Percentiles rank a stretch among this genome's conserved stretches.
These are phyloP conservation scores for Candida railenensis DNA, from an alignment of 805 yeast species.

Conservation along the genomic window DNA sequence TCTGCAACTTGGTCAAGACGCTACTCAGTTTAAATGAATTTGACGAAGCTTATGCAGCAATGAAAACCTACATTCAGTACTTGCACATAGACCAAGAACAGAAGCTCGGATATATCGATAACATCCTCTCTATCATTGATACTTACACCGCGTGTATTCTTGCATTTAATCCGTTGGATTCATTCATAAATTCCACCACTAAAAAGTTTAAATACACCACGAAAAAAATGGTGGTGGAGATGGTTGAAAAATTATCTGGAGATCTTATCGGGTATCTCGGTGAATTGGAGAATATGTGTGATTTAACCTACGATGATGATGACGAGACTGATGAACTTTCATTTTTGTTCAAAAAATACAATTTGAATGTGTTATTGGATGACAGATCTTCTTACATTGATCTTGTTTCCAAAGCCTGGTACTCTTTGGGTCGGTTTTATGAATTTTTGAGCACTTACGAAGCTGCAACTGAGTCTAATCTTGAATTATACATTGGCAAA, in stretches of 20 bases:
- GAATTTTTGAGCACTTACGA: slow-evolving; percentile 26
- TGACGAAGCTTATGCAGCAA: slow-evolving; percentile 45
- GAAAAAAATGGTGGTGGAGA: slow-evolving; percentile 17
- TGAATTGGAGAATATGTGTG: slow-evolving; percentile 19
- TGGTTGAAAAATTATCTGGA: slow-evolving; percentile 15
- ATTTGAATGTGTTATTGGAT: slow-evolving; percentile 26
- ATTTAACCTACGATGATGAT: slow-evolving; percentile 26
- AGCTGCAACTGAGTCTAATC: slow-evolving; percentile 18
- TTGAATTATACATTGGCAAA: slow-evolving; percentile 15
- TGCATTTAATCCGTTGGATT: slow-evolving; percentile 36
- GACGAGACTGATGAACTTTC: slow-evolving; percentile 19
- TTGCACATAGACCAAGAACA: slow-evolving; percentile 32
- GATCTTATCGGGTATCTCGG: slow-evolving; percentile 25
- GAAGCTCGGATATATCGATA: slow-evolving; percentile 25
- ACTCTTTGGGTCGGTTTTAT: slow-evolving; percentile 30
- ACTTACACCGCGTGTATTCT: slow-evolving; percentile 30
- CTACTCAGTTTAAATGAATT: slow-evolving; percentile 34
- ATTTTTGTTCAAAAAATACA: slow-evolving; percentile 35
- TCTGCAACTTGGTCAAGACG: slow-evolving; percentile 28
- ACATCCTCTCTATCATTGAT: slow-evolving; percentile 33
- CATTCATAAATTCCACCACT: slow-evolving; percentile 18
- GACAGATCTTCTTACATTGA: slow-evolving; percentile 27
- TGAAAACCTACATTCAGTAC: slow-evolving; percentile 35
- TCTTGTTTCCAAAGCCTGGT: slow-evolving; percentile 37
- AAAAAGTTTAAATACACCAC: slow-evolving; percentile 24